Evolutionary conservation across 2,329 filamentous ascomycete genomes (phyloP), one percentile per base, ranked within the genome.

Genomic region (Chaetomium globosum): DNA sequence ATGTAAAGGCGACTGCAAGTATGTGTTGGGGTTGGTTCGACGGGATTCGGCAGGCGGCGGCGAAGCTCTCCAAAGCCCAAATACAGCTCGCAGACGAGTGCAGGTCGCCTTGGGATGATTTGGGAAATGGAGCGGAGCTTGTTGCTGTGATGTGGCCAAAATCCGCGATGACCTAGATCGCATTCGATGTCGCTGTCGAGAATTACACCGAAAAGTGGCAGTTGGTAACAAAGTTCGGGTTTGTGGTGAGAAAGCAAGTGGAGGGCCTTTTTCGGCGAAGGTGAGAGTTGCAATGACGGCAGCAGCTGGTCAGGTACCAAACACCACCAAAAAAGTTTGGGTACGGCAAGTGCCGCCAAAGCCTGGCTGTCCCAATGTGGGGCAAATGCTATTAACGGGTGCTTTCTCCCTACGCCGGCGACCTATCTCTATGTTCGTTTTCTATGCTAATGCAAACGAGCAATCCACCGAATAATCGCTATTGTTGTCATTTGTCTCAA

Each of bases 291-390:
- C 65, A 68, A 71, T 71, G 70, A 71, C 70, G 69, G 70, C 69
- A 71, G 64, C 66, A 67, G 65, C 61, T 70, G 70, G 68, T 72
- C 69, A 72, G 70, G 70, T 69, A 72, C 70, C 53, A 66, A 66
- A 66, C 65, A 61, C 53, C 48, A 28, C 59, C 58, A 67, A 65
- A 71, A 71, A 71, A 66, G 62, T 68, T 65, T 54, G 31, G 52
- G 36, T 54, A 48, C 69, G 68, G 70, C 65, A 69, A 71, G 63
- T 68, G 63, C 70, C 69, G 69, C 69, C 64, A 21, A 39, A 58
- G 23, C 46, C 53, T 52, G 51, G 49, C 60, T 49, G 54, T 53
- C 65, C 53, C 33, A 53, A 61, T 49, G 69, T 68, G 69, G 68
- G 66, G 68, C 68, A 64, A 26, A 10, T 16, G 43, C 43, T 59